Evolutionary conservation across 768 basidiomycete genomes (phyloP), one percentile per base, ranked within the genome.

Genomic region (Termitomyces bulborhizus): DNA sequence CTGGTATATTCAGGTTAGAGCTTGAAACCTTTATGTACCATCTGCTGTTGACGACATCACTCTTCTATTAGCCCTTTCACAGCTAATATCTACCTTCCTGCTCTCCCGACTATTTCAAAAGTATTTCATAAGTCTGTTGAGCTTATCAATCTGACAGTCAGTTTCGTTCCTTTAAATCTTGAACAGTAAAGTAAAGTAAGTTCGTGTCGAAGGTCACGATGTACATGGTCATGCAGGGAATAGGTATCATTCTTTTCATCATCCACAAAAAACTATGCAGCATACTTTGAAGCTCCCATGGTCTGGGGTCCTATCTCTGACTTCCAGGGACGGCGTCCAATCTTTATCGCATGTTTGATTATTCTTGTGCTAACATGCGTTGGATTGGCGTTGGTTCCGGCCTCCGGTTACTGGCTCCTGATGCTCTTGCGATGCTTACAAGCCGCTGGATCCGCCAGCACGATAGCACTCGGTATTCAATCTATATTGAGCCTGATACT

Each of bases 371-470:
- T 81, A 7, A 81, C 89, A 2, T 93, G 89, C 62, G 72, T 92
- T 70, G 79, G 79, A 13, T 65, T 81, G 16, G 80, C 79, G 0
- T 67, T 78, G 7, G 72, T 75, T 21, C 78, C 79, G 1, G 75
- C 75, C 3, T 72, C 72, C 4, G 86, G 77, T 3, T 93, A 88
- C 65, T 93, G 88, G 89, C 70, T 90, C 5, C 72, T 93, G 11
- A 77, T 93, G 73, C 60, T 93, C 15, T 76, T 94, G n/a, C 80
- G 92, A 24, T 89, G 86, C 57, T 37, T 93, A 3, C 91, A 93
- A 72, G 84, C 88, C 1, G 77, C 84, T 3, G 90, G 91, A 1
- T 89, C 85, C 2, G 87, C 90, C 0, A 88, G 88, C 54, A 89
- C 87, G 0, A 76, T 90, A 57, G 88, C 88, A 0, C 72, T 92